These are phyloP conservation scores for Ceriops zippeliana DNA, from an alignment of 345 rosid species.

Conservation along the genomic window DNA sequence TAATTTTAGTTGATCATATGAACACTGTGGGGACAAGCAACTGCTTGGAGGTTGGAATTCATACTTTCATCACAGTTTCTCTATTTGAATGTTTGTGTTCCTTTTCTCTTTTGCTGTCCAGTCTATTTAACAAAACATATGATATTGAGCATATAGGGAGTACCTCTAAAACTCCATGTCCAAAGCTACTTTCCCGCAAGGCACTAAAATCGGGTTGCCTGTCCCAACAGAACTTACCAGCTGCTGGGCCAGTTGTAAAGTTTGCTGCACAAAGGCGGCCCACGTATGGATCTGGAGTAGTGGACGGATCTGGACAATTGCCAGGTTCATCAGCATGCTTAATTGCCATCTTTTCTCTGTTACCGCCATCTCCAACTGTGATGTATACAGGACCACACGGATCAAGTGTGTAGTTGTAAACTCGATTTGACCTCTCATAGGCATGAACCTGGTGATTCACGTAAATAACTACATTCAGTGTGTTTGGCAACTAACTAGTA, in stretches of 20 bases:
- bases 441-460: constrained; percentile 66
- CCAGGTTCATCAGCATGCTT: constrained; percentile 86
- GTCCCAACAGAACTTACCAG: constrained; percentile 86
- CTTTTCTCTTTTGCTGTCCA: not conserved
- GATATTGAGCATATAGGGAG: not conserved
- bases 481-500: not conserved
- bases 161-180: constrained; percentile 95
- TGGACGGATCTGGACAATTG: constrained; percentile 61
- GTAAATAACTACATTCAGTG: not conserved
- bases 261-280: constrained; percentile 71
- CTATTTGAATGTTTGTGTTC: not conserved
- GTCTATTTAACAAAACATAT: not conserved
- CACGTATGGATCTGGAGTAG: constrained; percentile 44
- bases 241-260: constrained; percentile 64
- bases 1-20: too few relatives aligned
- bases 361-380: constrained; percentile 78
- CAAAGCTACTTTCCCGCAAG: constrained; percentile 85
- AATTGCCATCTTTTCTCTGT: constrained; percentile 56
- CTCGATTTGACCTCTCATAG: constrained; percentile 89
- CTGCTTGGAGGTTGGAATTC: not conserved
- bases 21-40: too few relatives aligned
- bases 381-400: constrained; percentile 81
- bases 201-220: constrained; percentile 89
- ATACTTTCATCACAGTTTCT: not conserved
- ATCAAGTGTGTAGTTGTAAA: constrained; percentile 73